A percentile compares a stretch with the other conserved stretches of the same genome.
Conservation (phyloP, 1,139 yeast genomes). For the Maudiozyma humilis region DNA sequence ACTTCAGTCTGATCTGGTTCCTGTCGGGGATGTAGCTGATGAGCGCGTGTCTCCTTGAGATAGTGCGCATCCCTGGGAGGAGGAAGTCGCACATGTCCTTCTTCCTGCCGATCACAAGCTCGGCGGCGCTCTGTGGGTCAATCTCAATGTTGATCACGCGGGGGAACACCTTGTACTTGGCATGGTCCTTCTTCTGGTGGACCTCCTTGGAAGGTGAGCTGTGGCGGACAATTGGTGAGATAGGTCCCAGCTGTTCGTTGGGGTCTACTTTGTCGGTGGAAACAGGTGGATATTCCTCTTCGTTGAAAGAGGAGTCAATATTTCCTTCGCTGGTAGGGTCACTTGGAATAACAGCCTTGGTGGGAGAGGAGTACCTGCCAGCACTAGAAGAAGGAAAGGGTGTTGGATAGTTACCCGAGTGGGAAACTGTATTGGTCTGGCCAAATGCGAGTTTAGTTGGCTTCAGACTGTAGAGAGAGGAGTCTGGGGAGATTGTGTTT, state of each 20-base stretch:
- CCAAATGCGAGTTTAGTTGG: background rate
- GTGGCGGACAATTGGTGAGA: background rate
- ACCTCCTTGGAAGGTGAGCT: background rate
- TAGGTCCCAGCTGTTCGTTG: background rate
- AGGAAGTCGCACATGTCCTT: constrained; percentile 24
- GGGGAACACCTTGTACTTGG: constrained; percentile 2
- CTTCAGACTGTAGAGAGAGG: constrained; percentile 5
- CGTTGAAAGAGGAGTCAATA: constrained; percentile 21
- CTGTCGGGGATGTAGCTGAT: constrained; percentile 24
- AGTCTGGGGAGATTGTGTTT: constrained; percentile 3
- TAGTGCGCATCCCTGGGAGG: constrained; percentile 24
- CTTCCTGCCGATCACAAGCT: constrained; percentile 26
- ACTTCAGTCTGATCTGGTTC: constrained; percentile 30
- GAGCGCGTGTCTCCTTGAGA: constrained; percentile 29
- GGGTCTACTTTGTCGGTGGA: background rate
- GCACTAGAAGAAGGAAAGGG: constrained; percentile 49
- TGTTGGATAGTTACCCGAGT: constrained; percentile 35
- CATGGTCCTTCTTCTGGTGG: background rate
- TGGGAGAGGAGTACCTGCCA: constrained; percentile 39
- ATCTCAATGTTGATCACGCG: constrained; percentile 14
- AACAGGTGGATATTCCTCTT: background rate
- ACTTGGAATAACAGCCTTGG: constrained; percentile 22
- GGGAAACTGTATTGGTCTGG: background rate
- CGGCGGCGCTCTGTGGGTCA: constrained; percentile 15
- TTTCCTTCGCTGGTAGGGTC: constrained; percentile 27